Evolutionary conservation across 225 moss, liverwort and hornwort genomes (phyloP), one percentile per base, ranked within the genome.

Genomic region (Physcomitrellopsis africana): DNA sequence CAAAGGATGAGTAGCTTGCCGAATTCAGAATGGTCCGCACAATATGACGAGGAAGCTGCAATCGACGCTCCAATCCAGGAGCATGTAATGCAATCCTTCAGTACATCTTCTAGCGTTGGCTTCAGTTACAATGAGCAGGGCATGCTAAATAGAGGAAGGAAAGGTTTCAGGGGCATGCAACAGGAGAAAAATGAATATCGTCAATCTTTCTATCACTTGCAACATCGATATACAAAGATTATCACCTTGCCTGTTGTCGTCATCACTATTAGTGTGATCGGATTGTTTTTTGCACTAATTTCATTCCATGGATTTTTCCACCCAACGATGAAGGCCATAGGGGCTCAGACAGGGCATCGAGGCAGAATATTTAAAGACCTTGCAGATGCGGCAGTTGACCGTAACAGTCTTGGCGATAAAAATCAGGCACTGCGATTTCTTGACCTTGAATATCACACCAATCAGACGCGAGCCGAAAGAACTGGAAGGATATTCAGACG

Each of bases 401-500:
- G 32, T 76, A 51, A 19, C 19, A 10, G 24, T 10, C 41, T 53
- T 65, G 66, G 54, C 17, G 17, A 54, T 22, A 72, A 29, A 51
- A 19, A 13, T 52, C 58, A 16, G 19, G 48, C 67, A 37, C 32
- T 1, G 27, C 73, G 10, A 42, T 73, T 70, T 4, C n/a, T 61
- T 13, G 56, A n/a, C 60, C 22, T 54, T 49, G 49, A 37, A 37
- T 37, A 37, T 14, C 42, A 22, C 51, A 60, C 51, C 42, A 77
- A 70, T 49, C 47, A 46, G 14, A 69, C 69, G 60, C 65, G 74
- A 73, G 60, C 55, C 43, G 66, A 60, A 10, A 65, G 77, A 77
- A 77, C 70, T 32, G 75, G 72, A 58, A 63, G 78, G 78, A 37
- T 81, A 17, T 79, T 85, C 16, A 53, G 85, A 54, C 72, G 85